These are phyloP conservation scores for Ceriops tagal DNA, from an alignment of 345 rosid species.

Conservation along the genomic window DNA sequence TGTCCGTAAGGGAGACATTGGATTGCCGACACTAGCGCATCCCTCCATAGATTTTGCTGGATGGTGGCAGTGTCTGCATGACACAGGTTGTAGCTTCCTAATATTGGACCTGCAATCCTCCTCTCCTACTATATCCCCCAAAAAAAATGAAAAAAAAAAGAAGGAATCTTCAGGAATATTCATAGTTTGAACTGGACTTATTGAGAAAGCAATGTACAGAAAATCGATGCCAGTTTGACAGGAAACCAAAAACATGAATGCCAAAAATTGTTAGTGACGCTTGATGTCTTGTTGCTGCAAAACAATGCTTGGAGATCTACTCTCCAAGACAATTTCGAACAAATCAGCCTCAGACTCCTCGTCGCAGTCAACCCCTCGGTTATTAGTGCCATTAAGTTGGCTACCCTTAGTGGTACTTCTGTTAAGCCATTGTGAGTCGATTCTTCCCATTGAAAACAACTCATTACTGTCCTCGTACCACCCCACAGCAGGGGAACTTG, in stretches of 20 bases:
- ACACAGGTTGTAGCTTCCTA: too few relatives aligned
- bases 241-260: neutral
- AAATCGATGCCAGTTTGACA: conserved; percentile 18
- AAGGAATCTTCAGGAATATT: neutral
- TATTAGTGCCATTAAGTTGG: conserved; percentile 27
- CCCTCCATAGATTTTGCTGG: too few relatives aligned
- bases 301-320: conserved; percentile 38
- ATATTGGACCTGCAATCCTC: too few relatives aligned
- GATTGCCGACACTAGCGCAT: too few relatives aligned
- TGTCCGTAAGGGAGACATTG: too few relatives aligned
- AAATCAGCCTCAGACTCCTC: conserved; percentile 92
- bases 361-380: conserved; percentile 43
- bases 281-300: conserved; percentile 17
- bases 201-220: conserved; percentile 4
- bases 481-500: conserved; percentile 43
- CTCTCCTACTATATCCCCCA: neutral
- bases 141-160: neutral
- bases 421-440: conserved; percentile 73
- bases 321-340: conserved; percentile 75
- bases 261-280: conserved; percentile 14
- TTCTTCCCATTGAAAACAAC: conserved; percentile 87
- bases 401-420: conserved; percentile 38
- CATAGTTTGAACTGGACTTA: too few relatives aligned
- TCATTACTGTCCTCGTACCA: conserved; percentile 73
- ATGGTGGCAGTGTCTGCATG: too few relatives aligned